A percentile compares a stretch with the other conserved stretches of the same genome.
Conservation (phyloP, 768 basidiomycete species). For the Tricholomella constricta region DNA sequence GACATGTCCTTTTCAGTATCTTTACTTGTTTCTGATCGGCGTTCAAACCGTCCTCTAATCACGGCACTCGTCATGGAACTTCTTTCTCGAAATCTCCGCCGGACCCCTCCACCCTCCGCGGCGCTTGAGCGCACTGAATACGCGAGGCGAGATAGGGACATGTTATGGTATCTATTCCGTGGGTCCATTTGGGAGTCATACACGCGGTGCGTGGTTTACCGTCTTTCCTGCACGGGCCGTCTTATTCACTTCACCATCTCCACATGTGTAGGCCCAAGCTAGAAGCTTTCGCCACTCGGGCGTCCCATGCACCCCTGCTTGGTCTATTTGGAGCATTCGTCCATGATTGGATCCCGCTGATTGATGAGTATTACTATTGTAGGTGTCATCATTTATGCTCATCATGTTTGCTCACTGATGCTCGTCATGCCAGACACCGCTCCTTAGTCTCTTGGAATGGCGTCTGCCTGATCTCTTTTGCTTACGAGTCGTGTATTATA, state of each 20-base stretch:
- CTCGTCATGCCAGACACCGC: slow-evolving; percentile 37
- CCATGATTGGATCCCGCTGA: slow-evolving; percentile 86
- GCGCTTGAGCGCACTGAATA: slow-evolving; percentile 76
- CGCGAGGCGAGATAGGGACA: slow-evolving; percentile 77
- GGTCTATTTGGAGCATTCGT: slow-evolving; percentile 70
- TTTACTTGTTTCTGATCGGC: slow-evolving; percentile 46
- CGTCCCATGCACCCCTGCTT: slow-evolving; percentile 60
- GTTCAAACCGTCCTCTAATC: slow-evolving; percentile 64
- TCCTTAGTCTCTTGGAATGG: slow-evolving; percentile 29
- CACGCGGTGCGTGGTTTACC: slow-evolving; percentile 53
- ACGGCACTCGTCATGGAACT: slow-evolving; percentile 69
- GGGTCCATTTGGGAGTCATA: slow-evolving; percentile 84
- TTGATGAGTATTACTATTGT: slow-evolving; percentile 93
- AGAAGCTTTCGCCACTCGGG: slow-evolving; percentile 57
- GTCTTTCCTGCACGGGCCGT: slow-evolving; percentile 4
- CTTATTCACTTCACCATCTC: slow-evolving; percentile 5
- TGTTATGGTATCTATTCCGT: slow-evolving; percentile 83
- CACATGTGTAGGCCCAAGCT: slow-evolving; percentile 69
- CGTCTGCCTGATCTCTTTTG: not conserved
- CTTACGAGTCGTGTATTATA: slow-evolving; percentile 18
- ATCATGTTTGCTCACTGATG: slow-evolving; percentile 7
- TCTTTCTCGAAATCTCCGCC: slow-evolving; percentile 72
- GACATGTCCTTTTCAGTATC: slow-evolving; percentile 31
- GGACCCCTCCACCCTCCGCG: slow-evolving; percentile 61
- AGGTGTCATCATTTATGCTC: slow-evolving; percentile 31